Base-by-base conservation (phyloP, 164 flowering plant species). In the Aristolochia californica region DNA sequence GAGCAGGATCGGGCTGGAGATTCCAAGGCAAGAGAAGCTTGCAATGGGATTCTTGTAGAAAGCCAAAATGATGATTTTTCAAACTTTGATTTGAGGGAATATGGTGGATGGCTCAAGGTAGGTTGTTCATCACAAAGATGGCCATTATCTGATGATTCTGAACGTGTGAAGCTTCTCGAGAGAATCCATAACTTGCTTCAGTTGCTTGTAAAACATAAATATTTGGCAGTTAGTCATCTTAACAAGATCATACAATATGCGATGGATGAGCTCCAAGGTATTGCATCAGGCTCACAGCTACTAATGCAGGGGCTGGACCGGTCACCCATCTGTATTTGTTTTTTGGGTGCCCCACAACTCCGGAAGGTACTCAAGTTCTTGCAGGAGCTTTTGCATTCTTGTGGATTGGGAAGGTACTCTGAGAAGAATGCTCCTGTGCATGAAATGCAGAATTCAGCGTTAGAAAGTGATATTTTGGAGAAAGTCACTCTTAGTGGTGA, bases 271-370 rank as follows among this genome's bases (percentile, higher is more conserved):
- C 73, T 94, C 43, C 97, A 79, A 59, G 67, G 73, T 65, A 59
- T 84, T 49, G 68, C 76, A 60, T 77, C 77, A 43, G 83, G 78
- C 60, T 74, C 85, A 52, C 81, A 65, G 65, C 77, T 93, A 58
- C 66, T 80, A 48, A 72, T 71, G 58, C 83, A 66, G 65, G 86
- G 83, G 34, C 58, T 88, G 59, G 88, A 80, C 40, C 90, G 79
- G 60, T 70, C 85, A 40, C 99, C 99, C 16, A 51, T 78, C 15
- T 88, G 93, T 70, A 84, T 94, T 20, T 94, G 99, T 75, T 86
- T 90, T 67, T 63, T 94, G 70, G 95, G 84, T 61, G 81, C 80
- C 50, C 13, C 72, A 4, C 91, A 88, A 73, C 91, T 94, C 26
- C 74, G 55, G 57, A 88, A 88, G 64, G 71, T 94, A 57, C 77